A percentile compares a stretch with the other conserved stretches of the same genome.
Evolutionary conservation across 2,329 filamentous ascomycete species (phyloP).

Genomic region (Aspergillus clavatus): DNA sequence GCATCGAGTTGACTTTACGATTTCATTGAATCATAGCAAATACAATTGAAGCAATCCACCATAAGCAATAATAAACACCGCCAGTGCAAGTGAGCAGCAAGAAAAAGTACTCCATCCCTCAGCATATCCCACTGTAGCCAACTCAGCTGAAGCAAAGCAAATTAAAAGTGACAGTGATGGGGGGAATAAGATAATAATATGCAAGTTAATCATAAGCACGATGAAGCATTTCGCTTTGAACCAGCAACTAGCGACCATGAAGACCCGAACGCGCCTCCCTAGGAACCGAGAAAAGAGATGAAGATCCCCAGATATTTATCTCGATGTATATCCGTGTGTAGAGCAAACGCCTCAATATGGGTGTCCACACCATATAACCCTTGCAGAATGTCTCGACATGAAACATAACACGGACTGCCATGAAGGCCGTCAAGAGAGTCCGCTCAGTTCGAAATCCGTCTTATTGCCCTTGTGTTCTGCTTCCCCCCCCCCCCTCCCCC

Average conservation of each 20-base stretch:
- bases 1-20: background rate
- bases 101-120: background rate
- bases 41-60: slow-evolving; percentile 14
- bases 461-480: slow-evolving; percentile 1
- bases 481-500: too few species aligned
- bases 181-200: slow-evolving; percentile 11
- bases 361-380: slow-evolving; percentile 8
- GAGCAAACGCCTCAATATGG: slow-evolving; percentile 18
- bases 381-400: slow-evolving; percentile 4
- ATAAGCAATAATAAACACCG: background rate
- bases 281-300: slow-evolving; percentile 8
- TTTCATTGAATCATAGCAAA: slow-evolving; percentile 13
- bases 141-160: background rate
- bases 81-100: background rate
- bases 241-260: slow-evolving; percentile 6
- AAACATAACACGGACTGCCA: background rate
- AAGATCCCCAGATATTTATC: slow-evolving; percentile 18
- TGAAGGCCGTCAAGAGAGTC: background rate
- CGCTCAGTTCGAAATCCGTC: background rate
- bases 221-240: slow-evolving; percentile 14
- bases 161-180: slow-evolving; percentile 4
- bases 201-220: slow-evolving; percentile 9
- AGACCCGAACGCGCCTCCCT: slow-evolving; percentile 13
- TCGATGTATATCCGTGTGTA: slow-evolving; percentile 21
- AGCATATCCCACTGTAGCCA: background rate